Evolutionary conservation across 1,284 basidiomycete genomes (phyloP), one percentile per base, ranked within the genome.

Genomic region (Marasmius sp.): DNA sequence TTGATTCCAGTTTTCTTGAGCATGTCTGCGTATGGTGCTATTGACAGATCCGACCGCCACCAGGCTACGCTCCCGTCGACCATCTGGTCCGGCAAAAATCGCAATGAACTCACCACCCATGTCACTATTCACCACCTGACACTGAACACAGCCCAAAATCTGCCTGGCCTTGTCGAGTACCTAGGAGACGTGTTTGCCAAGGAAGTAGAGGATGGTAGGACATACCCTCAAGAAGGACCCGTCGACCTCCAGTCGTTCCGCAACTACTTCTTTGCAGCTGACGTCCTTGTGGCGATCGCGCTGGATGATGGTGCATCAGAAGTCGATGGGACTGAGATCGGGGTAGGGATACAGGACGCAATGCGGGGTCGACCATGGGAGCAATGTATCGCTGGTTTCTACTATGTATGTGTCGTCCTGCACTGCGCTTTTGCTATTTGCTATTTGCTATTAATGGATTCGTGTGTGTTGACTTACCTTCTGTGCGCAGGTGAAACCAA

Each of bases 201-300:
- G 57, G 92, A 92, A 69, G 79, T 97, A 11, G 87, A 86, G 55
- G 82, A 85, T 69, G 94, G 95, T 0, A 73, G 79, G 66, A 93
- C 94, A 5, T 96, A 96, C 73, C 94, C 94, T 0, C 94, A 95
- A 71, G 91, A 93, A 78, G 72, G 79, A 70, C 63, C 84, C 79
- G 75, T 84, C 77, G 58, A 74, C 41, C 78, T 81, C 11, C 76
- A 81, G 12, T 77, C 79, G 4, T 95, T 94, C 73, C 82, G 83
- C 57, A 76, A 75, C 4, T 95, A 94, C 73, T 95, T 88, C 72
- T 88, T 93, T 68, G 84, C 85, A 3, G 86, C 82, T 12, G 91
- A 92, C 66, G 87, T 92, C 0, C 83, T 96, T 64, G 73, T 96
- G 52, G 94, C 86, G 0, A 77, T 95, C 69, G 83, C 33, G 38